Conservation (phyloP, 306 rosid species). For the Pterocarpus santalinus region DNA sequence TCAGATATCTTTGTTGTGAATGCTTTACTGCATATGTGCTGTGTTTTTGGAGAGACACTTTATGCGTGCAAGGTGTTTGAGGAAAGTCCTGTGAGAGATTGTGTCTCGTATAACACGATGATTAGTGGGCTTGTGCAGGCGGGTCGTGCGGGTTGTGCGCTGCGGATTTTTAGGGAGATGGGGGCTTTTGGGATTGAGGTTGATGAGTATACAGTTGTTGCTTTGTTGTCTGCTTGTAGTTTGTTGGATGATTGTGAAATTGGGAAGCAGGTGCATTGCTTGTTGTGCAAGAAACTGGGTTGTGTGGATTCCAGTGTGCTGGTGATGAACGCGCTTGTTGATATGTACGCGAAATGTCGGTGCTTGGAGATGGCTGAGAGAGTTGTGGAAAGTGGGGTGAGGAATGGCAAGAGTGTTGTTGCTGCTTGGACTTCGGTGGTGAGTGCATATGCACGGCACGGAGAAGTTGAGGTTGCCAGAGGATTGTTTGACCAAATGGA, state of each 20-base stretch:
- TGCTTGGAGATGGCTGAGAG: conserved; percentile 50
- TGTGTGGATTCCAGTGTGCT: conserved; percentile 28
- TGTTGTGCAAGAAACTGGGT: conserved; percentile 46
- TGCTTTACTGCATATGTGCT: conserved; percentile 40
- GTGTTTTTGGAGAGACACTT: conserved; percentile 20
- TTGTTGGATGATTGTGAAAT: conserved; percentile 32
- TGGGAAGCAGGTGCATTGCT: conserved; percentile 60
- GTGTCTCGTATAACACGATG: conserved; percentile 56
- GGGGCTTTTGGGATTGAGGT: conserved; percentile 26
- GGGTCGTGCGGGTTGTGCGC: conserved; percentile 33
- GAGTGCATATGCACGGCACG: conserved; percentile 49
- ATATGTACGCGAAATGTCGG: conserved; percentile 63
- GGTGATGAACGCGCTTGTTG: conserved; percentile 53
- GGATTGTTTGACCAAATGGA: conserved; percentile 51
- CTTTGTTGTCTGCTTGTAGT: conserved; percentile 54
- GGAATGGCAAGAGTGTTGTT: conserved; percentile 34
- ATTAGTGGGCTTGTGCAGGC: conserved; percentile 52
- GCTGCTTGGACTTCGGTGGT: conserved; percentile 58
- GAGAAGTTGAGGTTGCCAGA: conserved; percentile 56
- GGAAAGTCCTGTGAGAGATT: conserved; percentile 49
- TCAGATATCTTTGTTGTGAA: conserved; percentile 47
- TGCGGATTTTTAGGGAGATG: conserved; percentile 50
- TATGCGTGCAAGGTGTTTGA: conserved; percentile 51
- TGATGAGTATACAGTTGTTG: conserved; percentile 58
- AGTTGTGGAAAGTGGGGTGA: conserved; percentile 34